Percentiles rank a stretch among this genome's conserved stretches.
These are phyloP conservation scores for Phylloporus sp. DNA, from an alignment of 1,284 basidiomycete genomes.

Conservation along the genomic window DNA sequence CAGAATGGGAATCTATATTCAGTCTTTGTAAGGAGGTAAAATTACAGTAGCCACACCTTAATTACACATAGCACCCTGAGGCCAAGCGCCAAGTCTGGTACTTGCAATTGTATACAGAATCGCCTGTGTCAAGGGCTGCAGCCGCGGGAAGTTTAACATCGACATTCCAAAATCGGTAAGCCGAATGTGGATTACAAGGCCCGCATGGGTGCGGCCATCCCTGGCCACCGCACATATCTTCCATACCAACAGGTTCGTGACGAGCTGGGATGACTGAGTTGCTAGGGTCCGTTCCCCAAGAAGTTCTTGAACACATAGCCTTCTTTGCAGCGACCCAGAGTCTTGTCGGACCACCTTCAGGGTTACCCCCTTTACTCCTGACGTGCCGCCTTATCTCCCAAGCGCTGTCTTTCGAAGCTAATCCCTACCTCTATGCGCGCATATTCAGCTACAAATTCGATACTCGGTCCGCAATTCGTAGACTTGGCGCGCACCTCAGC, in stretches of 20 bases:
- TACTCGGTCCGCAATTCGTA: slow-evolving; percentile 53
- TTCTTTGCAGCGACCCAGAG: slow-evolving; percentile 52
- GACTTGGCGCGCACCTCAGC: slow-evolving; percentile 50
- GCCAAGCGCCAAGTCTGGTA: background rate
- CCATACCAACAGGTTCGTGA: background rate
- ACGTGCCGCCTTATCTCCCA: slow-evolving; percentile 56
- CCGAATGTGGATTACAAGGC: background rate
- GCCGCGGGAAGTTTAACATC: too few species aligned
- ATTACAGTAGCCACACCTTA: slow-evolving; percentile 14
- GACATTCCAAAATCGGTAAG: slow-evolving; percentile 14
- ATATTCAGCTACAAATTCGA: slow-evolving; percentile 77
- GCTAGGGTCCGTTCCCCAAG: slow-evolving; percentile 55
- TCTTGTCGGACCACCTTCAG: slow-evolving; percentile 57
- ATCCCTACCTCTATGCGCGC: slow-evolving; percentile 67
- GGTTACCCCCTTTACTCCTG: slow-evolving; percentile 55
- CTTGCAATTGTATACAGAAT: background rate
- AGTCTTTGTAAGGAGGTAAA: slow-evolving; percentile 45
- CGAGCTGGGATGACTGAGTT: slow-evolving; percentile 25
- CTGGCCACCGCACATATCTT: too few species aligned
- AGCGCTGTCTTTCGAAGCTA: slow-evolving; percentile 50
- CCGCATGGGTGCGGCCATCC: too few species aligned
- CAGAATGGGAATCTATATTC: slow-evolving; percentile 55
- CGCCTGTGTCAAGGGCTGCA: slow-evolving; percentile 14
- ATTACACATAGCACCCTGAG: slow-evolving; percentile 1
- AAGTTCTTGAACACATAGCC: slow-evolving; percentile 74